Evolutionary conservation across 805 yeast species (phyloP).

Genomic region (Yamadazyma insecticola): DNA sequence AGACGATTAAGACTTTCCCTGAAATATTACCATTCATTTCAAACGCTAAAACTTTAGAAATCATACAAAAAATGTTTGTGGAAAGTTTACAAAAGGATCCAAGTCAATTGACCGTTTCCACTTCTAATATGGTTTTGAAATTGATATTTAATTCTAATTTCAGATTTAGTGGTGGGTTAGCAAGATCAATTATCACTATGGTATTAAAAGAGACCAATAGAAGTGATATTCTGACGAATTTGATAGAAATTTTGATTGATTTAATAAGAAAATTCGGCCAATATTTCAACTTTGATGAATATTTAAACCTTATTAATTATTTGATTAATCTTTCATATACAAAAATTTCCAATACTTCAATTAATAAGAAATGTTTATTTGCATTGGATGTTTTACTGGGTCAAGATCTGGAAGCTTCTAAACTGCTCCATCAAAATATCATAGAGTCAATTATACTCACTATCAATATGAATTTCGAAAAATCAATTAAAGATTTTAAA

Average conservation of each 20-base stretch:
- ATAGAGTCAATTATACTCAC: constrained; percentile 14
- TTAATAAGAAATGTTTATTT: constrained; percentile 47
- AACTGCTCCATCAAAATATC: no score
- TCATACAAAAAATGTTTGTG: constrained; percentile 26
- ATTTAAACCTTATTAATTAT: constrained; percentile 17
- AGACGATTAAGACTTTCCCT: constrained; percentile 56
- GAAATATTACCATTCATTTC: constrained; percentile 33
- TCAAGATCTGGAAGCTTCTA: no score
- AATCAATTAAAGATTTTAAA: constrained; percentile 15
- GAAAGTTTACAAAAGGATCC: constrained; percentile 14
- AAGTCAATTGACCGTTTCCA: no score
- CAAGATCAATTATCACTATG: constrained; percentile 27
- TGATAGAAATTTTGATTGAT: constrained; percentile 60
- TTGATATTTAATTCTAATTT: constrained; percentile 32
- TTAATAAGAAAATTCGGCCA: constrained; percentile 47
- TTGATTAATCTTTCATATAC: constrained; percentile 35
- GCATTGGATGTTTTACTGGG: constrained; percentile 38
- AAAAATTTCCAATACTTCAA: constrained; percentile 33
- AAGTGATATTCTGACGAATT: no score
- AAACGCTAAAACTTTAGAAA: constrained; percentile 21
- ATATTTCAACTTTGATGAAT: constrained; percentile 32
- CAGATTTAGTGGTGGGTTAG: constrained; percentile 17
- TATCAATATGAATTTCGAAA: constrained; percentile 10
- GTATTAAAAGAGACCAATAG: no score
- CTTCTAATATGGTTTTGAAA: constrained; percentile 50